Evolutionary conservation across 1,284 basidiomycete species (phyloP).

Genomic region (Ustilago shanxiensis): DNA sequence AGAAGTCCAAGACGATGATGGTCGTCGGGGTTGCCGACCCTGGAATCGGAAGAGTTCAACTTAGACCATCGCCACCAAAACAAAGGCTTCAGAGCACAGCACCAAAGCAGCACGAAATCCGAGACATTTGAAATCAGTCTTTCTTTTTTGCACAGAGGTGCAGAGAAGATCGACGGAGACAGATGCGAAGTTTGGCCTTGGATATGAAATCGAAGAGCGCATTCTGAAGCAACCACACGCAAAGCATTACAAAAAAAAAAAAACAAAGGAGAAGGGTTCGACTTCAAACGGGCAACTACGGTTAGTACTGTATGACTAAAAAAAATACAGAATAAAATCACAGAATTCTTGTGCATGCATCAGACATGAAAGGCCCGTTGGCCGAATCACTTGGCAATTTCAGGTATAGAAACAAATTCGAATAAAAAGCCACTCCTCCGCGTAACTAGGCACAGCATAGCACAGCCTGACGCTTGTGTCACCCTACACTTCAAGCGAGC

Average conservation of each 20-base stretch:
- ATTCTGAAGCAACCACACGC: neutral
- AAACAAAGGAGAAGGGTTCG: conserved; percentile 6
- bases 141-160: neutral
- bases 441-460: neutral
- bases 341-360: conserved; percentile 7
- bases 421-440: neutral
- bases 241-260: neutral
- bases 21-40: conserved; percentile 2
- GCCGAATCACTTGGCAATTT: neutral
- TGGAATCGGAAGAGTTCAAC: too few species aligned
- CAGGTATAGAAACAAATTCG: neutral
- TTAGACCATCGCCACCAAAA: neutral
- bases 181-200: conserved; percentile 11
- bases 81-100: neutral
- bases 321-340: too few species aligned
- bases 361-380: neutral
- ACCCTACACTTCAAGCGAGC: neutral
- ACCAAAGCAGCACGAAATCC: too few species aligned
- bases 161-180: conserved; percentile 7
- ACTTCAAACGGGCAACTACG: neutral
- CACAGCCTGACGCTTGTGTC: neutral
- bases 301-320: too few species aligned
- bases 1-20: too few species aligned
- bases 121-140: conserved; percentile 2
- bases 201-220: neutral